Base-by-base conservation (phyloP, 768 basidiomycete genomes). In the Pisolithus sp. region DNA sequence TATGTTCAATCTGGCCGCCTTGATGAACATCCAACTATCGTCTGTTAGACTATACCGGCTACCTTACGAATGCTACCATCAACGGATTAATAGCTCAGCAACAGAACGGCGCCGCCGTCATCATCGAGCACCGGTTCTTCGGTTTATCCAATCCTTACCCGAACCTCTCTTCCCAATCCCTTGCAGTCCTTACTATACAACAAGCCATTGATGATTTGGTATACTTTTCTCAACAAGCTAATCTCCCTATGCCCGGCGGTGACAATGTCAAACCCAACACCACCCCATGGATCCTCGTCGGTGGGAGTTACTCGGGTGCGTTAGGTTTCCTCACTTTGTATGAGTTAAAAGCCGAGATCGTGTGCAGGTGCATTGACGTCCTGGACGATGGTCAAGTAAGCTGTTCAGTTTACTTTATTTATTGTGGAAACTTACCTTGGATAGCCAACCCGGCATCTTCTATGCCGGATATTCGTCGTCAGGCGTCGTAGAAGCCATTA, bases 41-140 rank as follows among this genome's bases (percentile, higher is more conserved):
- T 13, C 34, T 15, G 12, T 13, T 39, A 68, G 65, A 48, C 7
- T 75, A 62, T 50, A 63, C 64, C 48, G 72, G 68, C n/a, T 87
- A 85, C 59, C 72, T 87, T 46, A 83, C 82, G 15, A 86, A 87
- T 59, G 50, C 26, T 10, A 83, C 81, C 5, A 77, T 88, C 56
- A 80, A 75, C 53, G 86, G 85, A 15, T 70, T 73, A 47, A 79
- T 86, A 53, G 81, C 84, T 9, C 80, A 85, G 60, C 80, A 82
- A 62, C 73, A 85, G 52, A 77, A 77, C 34, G 86, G 81, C 20
- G 79, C 79, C 17, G 75, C 78, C 5, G 71, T 88, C 55, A 69
- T 87, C 26, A 54, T 87, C 23, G 86, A 89, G 59, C 86, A 89
- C 59, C 76, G 87, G 21, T 89, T 83, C 72, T 88, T 81, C 55